These are phyloP conservation scores for Recurvomyces mirabilis DNA, from an alignment of 495 filamentous ascomycete genomes.

Conservation along the genomic window DNA sequence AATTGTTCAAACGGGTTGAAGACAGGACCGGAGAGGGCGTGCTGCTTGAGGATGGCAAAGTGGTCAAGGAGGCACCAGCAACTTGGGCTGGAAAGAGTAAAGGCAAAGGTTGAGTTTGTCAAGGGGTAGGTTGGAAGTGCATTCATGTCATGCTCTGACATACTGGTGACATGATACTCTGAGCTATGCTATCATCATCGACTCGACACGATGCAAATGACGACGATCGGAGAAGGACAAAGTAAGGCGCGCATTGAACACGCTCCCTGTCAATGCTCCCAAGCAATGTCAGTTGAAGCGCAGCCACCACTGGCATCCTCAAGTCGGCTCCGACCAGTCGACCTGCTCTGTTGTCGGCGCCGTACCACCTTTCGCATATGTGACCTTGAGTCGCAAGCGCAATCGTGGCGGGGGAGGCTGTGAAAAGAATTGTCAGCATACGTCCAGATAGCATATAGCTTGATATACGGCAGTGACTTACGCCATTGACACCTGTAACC, in stretches of 20 bases:
- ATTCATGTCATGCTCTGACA: too few relatives aligned
- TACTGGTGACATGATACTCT: too few relatives aligned
- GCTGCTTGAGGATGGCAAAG: conserved; percentile 25
- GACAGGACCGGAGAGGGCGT: conserved; percentile 24
- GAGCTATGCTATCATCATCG: too few relatives aligned
- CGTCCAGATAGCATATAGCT: conserved; percentile 1
- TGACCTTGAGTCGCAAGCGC: conserved; percentile 74
- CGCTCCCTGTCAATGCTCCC: too few relatives aligned
- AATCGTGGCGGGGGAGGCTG: conserved; percentile 58
- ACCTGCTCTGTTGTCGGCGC: conserved; percentile 77
- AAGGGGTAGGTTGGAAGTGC: conserved; percentile 5
- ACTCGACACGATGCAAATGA: too few relatives aligned
- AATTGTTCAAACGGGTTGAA: conserved; percentile 31
- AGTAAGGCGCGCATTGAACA: too few relatives aligned
- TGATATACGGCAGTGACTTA: conserved; percentile 41
- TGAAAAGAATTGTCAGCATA: conserved; percentile 2
- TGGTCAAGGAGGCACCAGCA: conserved; percentile 18
- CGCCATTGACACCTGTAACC: conserved; percentile 69
- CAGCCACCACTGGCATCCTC: too few relatives aligned
- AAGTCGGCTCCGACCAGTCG: conserved; percentile 80
- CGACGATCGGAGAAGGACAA: too few relatives aligned
- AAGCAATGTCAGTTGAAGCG: too few relatives aligned
- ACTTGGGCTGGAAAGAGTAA: conserved; percentile 10
- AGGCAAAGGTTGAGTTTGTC: conserved; percentile 7
- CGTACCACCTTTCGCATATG: conserved; percentile 58